Evolutionary conservation across 2,329 filamentous ascomycete genomes (phyloP).

Genomic region (Penicillium sclerotigenum): DNA sequence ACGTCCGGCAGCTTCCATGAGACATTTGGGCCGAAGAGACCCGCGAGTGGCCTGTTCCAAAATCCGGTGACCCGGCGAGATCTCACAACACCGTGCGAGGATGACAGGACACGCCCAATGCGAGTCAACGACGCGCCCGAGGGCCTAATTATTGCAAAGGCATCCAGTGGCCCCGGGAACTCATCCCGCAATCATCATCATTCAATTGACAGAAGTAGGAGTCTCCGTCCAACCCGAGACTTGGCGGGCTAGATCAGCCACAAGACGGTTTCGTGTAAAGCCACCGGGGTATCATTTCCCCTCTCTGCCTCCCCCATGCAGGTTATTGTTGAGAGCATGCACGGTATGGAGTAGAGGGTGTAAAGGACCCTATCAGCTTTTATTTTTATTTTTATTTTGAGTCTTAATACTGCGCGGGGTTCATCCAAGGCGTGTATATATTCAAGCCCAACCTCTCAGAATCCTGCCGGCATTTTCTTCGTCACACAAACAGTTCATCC

Average conservation of each 20-base stretch:
- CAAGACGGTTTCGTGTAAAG: conserved; percentile 17
- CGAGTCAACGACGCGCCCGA: conserved; percentile 10
- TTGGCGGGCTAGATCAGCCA: conserved; percentile 24
- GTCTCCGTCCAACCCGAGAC: conserved; percentile 23
- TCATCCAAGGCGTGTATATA: conserved; percentile 3
- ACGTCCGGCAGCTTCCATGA: conserved; percentile 25
- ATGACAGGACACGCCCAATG: conserved; percentile 17
- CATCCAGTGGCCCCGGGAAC: conserved; percentile 13
- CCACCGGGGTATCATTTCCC: conserved; percentile 15
- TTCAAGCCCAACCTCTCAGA: conserved; percentile 1
- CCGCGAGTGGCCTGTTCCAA: conserved; percentile 27
- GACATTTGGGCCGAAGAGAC: conserved; percentile 26
- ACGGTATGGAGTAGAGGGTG: not conserved
- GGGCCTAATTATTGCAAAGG: conserved; percentile 13
- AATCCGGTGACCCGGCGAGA: conserved; percentile 27
- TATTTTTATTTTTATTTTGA: no score
- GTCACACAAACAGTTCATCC: not conserved
- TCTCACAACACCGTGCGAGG: conserved; percentile 27
- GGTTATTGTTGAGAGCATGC: not conserved
- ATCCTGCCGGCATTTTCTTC: conserved; percentile 3
- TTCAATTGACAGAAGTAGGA: conserved; percentile 9
- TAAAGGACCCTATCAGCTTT: not conserved
- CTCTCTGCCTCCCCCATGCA: conserved; percentile 4
- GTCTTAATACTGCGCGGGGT: conserved; percentile 1
- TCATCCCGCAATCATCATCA: conserved; percentile 16